phyloP scores from a whole-genome alignment of 257 asterid genomes.

The Petunia secreta region DNA sequence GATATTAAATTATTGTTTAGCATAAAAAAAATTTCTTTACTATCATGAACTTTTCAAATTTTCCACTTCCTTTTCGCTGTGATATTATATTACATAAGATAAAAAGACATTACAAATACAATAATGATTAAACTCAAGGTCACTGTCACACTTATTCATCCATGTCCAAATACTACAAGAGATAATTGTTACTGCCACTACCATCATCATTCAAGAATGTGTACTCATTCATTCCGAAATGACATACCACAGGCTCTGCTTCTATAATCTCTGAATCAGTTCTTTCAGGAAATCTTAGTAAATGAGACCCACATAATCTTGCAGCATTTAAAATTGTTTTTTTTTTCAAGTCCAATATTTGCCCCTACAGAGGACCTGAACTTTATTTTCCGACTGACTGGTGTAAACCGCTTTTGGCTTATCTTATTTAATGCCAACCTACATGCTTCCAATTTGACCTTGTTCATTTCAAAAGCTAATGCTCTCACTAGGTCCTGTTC shows the following conservation, averaged over 20 bases:
- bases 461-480: conserved; percentile 3
- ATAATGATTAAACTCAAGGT: neutral
- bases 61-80: neutral
- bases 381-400: neutral
- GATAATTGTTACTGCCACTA: neutral
- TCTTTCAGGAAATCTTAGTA: neutral
- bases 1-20: neutral
- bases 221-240: neutral
- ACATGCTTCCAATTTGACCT: neutral
- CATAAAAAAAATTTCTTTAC: neutral
- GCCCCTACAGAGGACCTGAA: neutral
- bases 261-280: neutral
- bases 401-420: neutral
- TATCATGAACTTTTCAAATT: neutral
- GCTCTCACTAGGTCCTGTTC: neutral
- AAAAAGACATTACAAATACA: neutral
- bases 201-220: neutral
- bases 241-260: too few species aligned
- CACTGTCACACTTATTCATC: neutral
- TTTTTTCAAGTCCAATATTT: neutral
- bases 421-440: neutral
- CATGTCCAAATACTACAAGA: neutral
- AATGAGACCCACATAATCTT: neutral
- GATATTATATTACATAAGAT: neutral
- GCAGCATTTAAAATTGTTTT: neutral